A percentile compares a stretch with the other conserved stretches of the same genome.
Conservation (phyloP, 305 asterid species). For the Fraxinus floribunda region DNA sequence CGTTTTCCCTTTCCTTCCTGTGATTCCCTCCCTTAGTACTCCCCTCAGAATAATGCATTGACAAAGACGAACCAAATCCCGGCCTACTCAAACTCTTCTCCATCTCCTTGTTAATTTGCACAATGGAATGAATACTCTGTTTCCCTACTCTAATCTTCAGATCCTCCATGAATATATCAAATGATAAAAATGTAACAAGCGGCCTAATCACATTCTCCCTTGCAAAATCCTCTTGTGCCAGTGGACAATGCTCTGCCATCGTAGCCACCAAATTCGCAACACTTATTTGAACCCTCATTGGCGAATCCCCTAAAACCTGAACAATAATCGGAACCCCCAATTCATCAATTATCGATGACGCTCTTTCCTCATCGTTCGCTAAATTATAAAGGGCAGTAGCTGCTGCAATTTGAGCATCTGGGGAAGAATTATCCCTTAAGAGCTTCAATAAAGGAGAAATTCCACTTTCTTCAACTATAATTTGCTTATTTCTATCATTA, state of each 20-base stretch:
- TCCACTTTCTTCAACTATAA: slow-evolving; percentile 80
- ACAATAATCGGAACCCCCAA: slow-evolving; percentile 59
- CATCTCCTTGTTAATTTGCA: slow-evolving; percentile 71
- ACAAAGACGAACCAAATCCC: slow-evolving; percentile 43
- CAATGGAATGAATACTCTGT: slow-evolving; percentile 60
- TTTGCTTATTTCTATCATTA: slow-evolving; percentile 78
- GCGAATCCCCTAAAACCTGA: slow-evolving; percentile 57
- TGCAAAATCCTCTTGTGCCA: slow-evolving; percentile 73
- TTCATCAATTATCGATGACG: slow-evolving; percentile 41
- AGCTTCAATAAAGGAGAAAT: slow-evolving; percentile 60
- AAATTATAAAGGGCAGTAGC: slow-evolving; percentile 47
- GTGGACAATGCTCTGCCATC: slow-evolving; percentile 57
- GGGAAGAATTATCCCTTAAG: slow-evolving; percentile 53
- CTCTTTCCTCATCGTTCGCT: slow-evolving; percentile 63
- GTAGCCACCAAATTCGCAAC: slow-evolving; percentile 62
- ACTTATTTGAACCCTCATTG: slow-evolving; percentile 57
- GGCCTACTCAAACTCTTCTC: slow-evolving; percentile 51
- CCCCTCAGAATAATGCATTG: slow-evolving; percentile 53
- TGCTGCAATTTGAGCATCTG: slow-evolving; percentile 67
- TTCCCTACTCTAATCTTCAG: slow-evolving; percentile 40
- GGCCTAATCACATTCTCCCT: slow-evolving; percentile 80
- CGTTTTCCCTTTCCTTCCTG: slow-evolving; percentile 65
- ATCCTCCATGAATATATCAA: slow-evolving; percentile 60
- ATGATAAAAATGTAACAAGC: slow-evolving; percentile 61
- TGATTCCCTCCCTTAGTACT: slow-evolving; percentile 49